Percentiles rank a stretch among this genome's conserved stretches.
phyloP scores from a whole-genome alignment of 805 yeast species.

The Yarrowia porcina region DNA sequence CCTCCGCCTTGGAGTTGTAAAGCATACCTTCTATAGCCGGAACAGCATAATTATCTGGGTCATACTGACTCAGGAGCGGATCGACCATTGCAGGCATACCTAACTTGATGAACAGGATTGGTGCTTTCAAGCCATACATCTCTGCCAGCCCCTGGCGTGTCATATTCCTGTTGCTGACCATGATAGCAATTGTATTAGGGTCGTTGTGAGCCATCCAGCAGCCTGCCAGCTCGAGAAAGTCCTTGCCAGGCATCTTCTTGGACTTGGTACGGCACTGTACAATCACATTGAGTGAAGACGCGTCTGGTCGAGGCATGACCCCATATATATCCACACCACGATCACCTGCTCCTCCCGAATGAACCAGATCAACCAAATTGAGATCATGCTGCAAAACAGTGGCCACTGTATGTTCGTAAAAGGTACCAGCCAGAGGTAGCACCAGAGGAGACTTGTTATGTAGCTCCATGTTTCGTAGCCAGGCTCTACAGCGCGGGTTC shows the following conservation, averaged over 20 bases:
- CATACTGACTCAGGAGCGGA: constrained; percentile 9
- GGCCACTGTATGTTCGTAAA: constrained; percentile 21
- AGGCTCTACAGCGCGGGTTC: not conserved
- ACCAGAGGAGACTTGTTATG: constrained; percentile 9
- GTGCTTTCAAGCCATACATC: not conserved
- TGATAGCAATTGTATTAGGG: not conserved
- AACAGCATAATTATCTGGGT: constrained; percentile 5
- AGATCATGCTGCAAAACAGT: constrained; percentile 8
- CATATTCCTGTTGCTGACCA: constrained; percentile 11
- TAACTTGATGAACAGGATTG: constrained; percentile 11
- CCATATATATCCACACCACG: constrained; percentile 18
- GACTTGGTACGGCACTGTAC: constrained; percentile 15
- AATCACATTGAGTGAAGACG: not conserved
- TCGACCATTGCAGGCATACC: constrained; percentile 2
- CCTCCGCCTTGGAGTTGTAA: constrained; percentile 4
- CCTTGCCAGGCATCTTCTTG: constrained; percentile 15
- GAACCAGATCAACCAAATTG: not conserved
- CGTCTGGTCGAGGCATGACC: constrained; percentile 1
- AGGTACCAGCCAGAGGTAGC: constrained; percentile 5
- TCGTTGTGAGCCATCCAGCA: constrained; percentile 14
- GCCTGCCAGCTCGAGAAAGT: constrained; percentile 11
- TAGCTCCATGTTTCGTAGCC: constrained; percentile 1
- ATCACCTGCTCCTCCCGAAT: constrained; percentile 18
- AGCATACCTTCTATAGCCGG: constrained; percentile 16
- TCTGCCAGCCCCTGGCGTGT: constrained; percentile 13